Base-by-base conservation (phyloP, 208 protist species). In the Wallacemonas sp. region DNA sequence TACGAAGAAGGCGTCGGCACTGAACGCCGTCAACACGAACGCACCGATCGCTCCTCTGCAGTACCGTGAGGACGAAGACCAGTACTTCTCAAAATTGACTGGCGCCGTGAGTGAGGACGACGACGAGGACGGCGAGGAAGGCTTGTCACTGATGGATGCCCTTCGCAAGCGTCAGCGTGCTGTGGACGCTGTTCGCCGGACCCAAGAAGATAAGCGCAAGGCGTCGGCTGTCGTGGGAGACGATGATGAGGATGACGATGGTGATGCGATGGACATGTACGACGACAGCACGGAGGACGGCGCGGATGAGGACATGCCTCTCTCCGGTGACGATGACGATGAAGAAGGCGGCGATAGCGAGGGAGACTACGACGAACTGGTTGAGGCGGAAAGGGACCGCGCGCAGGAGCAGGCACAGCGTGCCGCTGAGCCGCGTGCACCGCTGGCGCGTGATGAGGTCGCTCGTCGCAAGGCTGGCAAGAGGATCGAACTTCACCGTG, bases 61-160 rank as follows among this genome's bases (percentile, higher is more conserved):
- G 39, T 96, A 96, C 73, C 81, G 83, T 32, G 87, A 96, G 78
- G 88, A 94, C 59, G 91, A 92, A 52, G 91, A 96, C 52, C 91
- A 96, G 74, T 96, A 91, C 76, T 94, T 96, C 63, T 67, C 81
- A n/a, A 85, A 84, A 60, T 59, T 96, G n/a, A 55, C 80, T n/a
- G 78, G 61, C 34, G 71, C 55, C 44, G 50, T 19, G 38, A 34
- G 38, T 21, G 71, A 64, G 33, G 68, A 76, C 30, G 67, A 68
- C 27, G 71, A 64, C 45, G 58, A 65, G 3, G 77, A 72, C 19
- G 73, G 52, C 21, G 79, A 74, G 5, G 68, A 76, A 52, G 85
- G 84, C 27, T 75, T 93, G 19, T 90, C 91, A 3, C 78, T 93
- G 26, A 91, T 92, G 73, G 91, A 96, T 21, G 71, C 73, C 12